Conservation (phyloP, 352 stramenopile species). For the Pythium folliculosum region DNA sequence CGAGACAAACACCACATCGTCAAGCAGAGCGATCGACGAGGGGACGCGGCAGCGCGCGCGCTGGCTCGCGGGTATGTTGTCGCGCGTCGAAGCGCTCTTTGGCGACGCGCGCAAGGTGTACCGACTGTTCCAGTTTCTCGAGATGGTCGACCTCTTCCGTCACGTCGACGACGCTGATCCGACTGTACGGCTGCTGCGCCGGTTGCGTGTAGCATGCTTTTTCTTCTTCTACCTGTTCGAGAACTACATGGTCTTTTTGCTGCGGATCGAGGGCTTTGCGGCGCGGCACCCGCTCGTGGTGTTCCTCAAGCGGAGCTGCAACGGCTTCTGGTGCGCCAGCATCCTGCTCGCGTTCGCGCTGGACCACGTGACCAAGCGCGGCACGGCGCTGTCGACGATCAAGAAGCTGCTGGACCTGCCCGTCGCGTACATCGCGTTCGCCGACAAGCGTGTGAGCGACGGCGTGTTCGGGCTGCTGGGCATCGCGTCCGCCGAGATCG, state of each 20-base stretch:
- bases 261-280: slow-evolving; percentile 42
- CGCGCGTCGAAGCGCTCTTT: slow-evolving; percentile 49
- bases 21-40: neutral
- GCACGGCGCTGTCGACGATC: slow-evolving; percentile 32
- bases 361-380: slow-evolving; percentile 44
- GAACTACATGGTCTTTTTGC: slow-evolving; percentile 59
- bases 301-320: slow-evolving; percentile 43
- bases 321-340: slow-evolving; percentile 58
- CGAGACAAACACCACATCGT: neutral
- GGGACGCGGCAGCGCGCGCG: slow-evolving; percentile 1
- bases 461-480: slow-evolving; percentile 46
- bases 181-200: slow-evolving; percentile 37
- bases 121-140: slow-evolving; percentile 65
- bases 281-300: slow-evolving; percentile 34
- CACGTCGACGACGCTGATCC: slow-evolving; percentile 38
- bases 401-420: slow-evolving; percentile 68
- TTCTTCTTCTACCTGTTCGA: slow-evolving; percentile 68
- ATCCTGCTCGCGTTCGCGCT: slow-evolving; percentile 58
- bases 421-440: slow-evolving; percentile 47
- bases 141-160: slow-evolving; percentile 58
- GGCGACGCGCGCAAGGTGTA: slow-evolving; percentile 61
- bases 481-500: slow-evolving; percentile 48
- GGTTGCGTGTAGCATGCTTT: slow-evolving; percentile 55
- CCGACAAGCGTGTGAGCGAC: slow-evolving; percentile 50
- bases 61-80: slow-evolving; percentile 29